A percentile compares a stretch with the other conserved stretches of the same genome.
phyloP scores from a whole-genome alignment of 768 basidiomycete species.

The Boletus patriciae region DNA sequence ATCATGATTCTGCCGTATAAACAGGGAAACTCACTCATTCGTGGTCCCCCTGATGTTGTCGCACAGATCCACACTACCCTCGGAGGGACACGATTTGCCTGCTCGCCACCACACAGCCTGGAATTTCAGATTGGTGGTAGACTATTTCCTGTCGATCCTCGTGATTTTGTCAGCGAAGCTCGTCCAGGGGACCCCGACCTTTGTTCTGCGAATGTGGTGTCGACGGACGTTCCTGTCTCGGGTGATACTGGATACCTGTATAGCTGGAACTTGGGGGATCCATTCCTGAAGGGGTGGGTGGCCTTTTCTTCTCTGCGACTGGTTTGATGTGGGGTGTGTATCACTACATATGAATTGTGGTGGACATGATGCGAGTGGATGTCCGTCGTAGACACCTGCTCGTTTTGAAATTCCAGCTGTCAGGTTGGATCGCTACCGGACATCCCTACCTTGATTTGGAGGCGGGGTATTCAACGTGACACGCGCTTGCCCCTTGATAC shows the following conservation, averaged over 20 bases:
- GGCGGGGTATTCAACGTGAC: background rate
- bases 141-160: constrained; percentile 71
- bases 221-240: constrained; percentile 60
- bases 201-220: constrained; percentile 56
- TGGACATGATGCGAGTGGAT: constrained; percentile 9
- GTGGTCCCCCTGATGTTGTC: constrained; percentile 70
- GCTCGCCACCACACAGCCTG: constrained; percentile 60
- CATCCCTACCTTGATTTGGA: background rate
- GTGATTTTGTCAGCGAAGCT: constrained; percentile 59
- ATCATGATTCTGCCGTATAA: background rate
- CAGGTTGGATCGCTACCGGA: background rate
- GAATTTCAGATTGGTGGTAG: constrained; percentile 68
- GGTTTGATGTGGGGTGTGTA: background rate
- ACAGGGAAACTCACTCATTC: constrained; percentile 75
- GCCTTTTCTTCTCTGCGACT: background rate
- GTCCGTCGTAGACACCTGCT: background rate
- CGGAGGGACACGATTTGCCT: constrained; percentile 51
- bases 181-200: constrained; percentile 36
- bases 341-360: background rate
- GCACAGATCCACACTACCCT: constrained; percentile 43
- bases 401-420: background rate
- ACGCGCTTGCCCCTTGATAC: background rate
- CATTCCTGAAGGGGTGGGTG: constrained; percentile 71
- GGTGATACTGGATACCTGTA: constrained; percentile 59
- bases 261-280: constrained; percentile 76